Evolutionary conservation across 345 rosid species (phyloP), one percentile per base, ranked within the genome.

Genomic region (Dimocarpus longan): DNA sequence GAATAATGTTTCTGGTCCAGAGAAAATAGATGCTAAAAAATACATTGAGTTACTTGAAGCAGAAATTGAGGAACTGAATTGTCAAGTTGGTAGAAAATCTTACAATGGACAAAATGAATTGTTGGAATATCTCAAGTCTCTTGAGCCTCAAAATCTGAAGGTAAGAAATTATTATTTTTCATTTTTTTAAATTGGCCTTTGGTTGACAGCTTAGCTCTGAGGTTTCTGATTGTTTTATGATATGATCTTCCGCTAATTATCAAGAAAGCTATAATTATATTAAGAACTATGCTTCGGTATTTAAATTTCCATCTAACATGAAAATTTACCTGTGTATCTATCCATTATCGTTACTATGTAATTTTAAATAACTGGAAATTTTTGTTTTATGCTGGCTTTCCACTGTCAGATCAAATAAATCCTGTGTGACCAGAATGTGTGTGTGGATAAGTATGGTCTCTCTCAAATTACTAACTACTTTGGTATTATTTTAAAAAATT

Each of bases 111-210:
- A 87, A 71, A 96, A 96, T 77, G 99, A 91, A 43, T 86, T 96
- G 75, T 82, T 96, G 87, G 98, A 96, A 76, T 96, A 89, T 82
- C 94, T 94, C 22, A 93, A 90, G 85, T 80, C 95, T 78, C 98
- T 96, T 10, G 97, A 96, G 82, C 99, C 97, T 54, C 99, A 94
- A 79, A 96, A 94, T 90, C 87, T 96, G 37, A 90, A 96, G 98
- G 97, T 91, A 85, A 81, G 86, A 50, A 50, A 59, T 73, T 32
- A 66, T 43, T 42, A 44, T 28, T 52, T 16, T 48, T 68, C 43
- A 42, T 78, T 54, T 78, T 16, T 28, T 37, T 76, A 39, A 50
- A 67, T 40, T 26, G 50, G n/a, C n/a, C 50, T 70, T 16, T 69
- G 62, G 44, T 19, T 73, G 42, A 50, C 56, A 21, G 52, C 22